Percentiles rank a stretch among this genome's conserved stretches.
phyloP scores from a whole-genome alignment of 73 alveolate genomes.

The Tetrahymena malaccensis region DNA sequence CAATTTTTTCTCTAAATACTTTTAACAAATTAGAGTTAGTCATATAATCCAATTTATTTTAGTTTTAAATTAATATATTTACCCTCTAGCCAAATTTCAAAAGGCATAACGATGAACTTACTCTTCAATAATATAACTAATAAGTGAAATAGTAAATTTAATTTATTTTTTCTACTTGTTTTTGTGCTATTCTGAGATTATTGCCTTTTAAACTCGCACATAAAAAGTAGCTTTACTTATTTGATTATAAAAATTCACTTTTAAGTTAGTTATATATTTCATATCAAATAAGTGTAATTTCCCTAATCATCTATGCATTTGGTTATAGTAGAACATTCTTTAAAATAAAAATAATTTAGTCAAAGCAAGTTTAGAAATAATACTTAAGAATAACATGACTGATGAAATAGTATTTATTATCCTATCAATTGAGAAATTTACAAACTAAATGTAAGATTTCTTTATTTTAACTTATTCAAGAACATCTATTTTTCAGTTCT shows the following conservation, averaged over 20 bases:
- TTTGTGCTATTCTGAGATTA: too few relatives aligned
- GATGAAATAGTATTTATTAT: not conserved
- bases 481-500: not conserved
- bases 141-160: too few relatives aligned
- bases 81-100: too few relatives aligned
- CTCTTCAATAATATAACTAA: too few relatives aligned
- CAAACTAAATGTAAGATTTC: too few relatives aligned
- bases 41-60: too few relatives aligned
- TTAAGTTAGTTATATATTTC: not conserved
- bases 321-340: not conserved
- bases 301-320: not conserved
- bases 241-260: not conserved
- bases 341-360: not conserved
- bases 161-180: too few relatives aligned
- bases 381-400: not conserved
- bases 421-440: not conserved
- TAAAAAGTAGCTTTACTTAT: not conserved
- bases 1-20: too few relatives aligned
- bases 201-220: too few relatives aligned
- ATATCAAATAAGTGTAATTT: not conserved
- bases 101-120: too few relatives aligned
- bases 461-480: not conserved
- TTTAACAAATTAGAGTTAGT: too few relatives aligned
- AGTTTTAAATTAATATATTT: too few relatives aligned
- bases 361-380: not conserved